Percentiles rank a stretch among this genome's conserved stretches.
Conservation (phyloP, 1,284 basidiomycete species). For the Ustilago loliicola region DNA sequence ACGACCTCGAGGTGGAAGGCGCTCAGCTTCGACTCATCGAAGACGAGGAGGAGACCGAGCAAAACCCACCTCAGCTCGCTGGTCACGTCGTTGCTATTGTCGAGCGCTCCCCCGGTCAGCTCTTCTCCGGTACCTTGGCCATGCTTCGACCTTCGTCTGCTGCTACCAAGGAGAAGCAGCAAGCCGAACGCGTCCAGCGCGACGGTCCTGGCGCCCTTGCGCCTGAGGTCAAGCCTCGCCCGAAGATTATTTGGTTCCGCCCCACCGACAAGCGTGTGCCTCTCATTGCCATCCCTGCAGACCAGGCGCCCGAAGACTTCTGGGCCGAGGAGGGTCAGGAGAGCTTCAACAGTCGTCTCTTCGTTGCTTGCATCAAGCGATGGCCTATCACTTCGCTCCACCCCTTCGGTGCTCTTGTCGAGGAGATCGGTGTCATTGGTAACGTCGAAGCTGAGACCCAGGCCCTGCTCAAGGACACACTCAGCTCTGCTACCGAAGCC, state of each 20-base stretch:
- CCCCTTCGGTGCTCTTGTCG: conserved; percentile 97
- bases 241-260: conserved; percentile 99
- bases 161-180: conserved; percentile 99
- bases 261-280: conserved; percentile 99
- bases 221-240: conserved; percentile 78
- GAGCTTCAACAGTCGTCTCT: conserved; percentile 87
- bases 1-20: conserved; percentile 99
- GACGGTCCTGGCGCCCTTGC: conserved; percentile 85
- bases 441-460: conserved; percentile 97
- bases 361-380: conserved; percentile 98
- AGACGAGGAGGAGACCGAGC: conserved; percentile 91
- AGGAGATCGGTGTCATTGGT: conserved; percentile 98
- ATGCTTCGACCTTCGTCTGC: conserved; percentile 95
- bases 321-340: conserved; percentile 86
- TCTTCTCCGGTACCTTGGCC: conserved; percentile 97
- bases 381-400: conserved; percentile 89
- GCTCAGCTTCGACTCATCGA: conserved; percentile 96
- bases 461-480: conserved; percentile 96
- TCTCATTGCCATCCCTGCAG: conserved; percentile 94
- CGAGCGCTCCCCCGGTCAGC: conserved; percentile 97
- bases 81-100: conserved; percentile 99
- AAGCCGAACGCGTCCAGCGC: conserved; percentile 94
- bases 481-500: conserved; percentile 72
- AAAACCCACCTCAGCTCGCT: conserved; percentile 73
- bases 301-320: conserved; percentile 96